Evolutionary conservation across 257 asterid genomes (phyloP).

Genomic region (Solanum chaucha): DNA sequence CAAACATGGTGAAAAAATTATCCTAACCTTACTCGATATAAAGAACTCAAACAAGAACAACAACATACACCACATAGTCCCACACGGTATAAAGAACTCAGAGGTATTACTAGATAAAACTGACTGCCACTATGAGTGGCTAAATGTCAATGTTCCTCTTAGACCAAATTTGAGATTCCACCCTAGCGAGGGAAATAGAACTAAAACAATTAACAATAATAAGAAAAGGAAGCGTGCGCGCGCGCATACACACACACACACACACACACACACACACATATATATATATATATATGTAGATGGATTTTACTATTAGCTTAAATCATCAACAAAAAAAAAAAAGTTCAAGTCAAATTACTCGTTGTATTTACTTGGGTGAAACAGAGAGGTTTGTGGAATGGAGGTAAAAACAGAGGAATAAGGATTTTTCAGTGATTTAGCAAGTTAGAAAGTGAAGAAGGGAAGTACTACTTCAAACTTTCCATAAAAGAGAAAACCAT

Average conservation of each 20-base stretch:
- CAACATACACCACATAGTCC: background rate
- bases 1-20: background rate
- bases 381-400: background rate
- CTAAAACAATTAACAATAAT: background rate
- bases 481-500: background rate
- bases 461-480: background rate
- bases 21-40: background rate
- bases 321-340: too few relatives aligned
- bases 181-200: background rate
- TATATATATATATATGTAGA: background rate
- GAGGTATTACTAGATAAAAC: background rate
- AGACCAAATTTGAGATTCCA: background rate
- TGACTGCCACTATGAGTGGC: background rate
- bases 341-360: background rate
- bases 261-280: background rate
- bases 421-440: background rate
- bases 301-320: background rate
- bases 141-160: background rate
- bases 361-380: background rate
- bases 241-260: background rate
- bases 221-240: background rate
- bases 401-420: background rate
- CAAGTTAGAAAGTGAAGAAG: background rate
- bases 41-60: background rate
- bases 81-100: background rate